Conservation (phyloP, 2,329 filamentous ascomycete genomes). For the Ascochyta pisi region DNA sequence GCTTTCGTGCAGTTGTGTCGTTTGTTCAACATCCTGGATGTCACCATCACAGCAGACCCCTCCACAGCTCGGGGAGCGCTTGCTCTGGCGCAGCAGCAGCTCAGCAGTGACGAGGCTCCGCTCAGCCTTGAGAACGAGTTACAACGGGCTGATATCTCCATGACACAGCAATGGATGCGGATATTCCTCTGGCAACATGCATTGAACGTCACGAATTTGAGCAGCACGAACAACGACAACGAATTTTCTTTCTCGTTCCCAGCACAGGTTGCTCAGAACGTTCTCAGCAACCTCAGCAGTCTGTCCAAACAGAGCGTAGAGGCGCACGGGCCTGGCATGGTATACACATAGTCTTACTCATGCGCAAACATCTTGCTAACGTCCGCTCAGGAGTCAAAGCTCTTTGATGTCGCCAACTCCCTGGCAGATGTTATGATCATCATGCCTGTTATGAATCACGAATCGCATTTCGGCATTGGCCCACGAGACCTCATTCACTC, state of each 20-base stretch:
- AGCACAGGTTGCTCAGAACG: constrained; percentile 44
- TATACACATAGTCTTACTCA: constrained; percentile 14
- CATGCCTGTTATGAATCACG: constrained; percentile 42
- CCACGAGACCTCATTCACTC: constrained; percentile 46
- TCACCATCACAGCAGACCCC: constrained; percentile 45
- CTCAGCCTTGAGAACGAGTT: constrained; percentile 44
- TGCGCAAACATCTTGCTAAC: neutral
- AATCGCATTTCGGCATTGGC: constrained; percentile 39
- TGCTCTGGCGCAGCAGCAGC: constrained; percentile 41
- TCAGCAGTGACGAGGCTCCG: constrained; percentile 38
- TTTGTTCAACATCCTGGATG: constrained; percentile 44
- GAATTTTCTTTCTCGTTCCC: constrained; percentile 48
- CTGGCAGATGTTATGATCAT: constrained; percentile 49
- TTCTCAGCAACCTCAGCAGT: constrained; percentile 38
- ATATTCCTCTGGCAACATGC: constrained; percentile 48
- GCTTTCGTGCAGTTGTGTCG: constrained; percentile 45
- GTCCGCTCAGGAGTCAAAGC: constrained; percentile 39
- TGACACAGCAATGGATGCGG: constrained; percentile 50
- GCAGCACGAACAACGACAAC: constrained; percentile 36
- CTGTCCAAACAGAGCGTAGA: constrained; percentile 43
- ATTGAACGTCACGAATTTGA: constrained; percentile 43
- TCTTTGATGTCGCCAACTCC: constrained; percentile 47
- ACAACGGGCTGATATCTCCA: constrained; percentile 46
- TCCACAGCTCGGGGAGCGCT: constrained; percentile 38
- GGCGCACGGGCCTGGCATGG: constrained; percentile 47